Evolutionary conservation across 73 alveolate species (phyloP).

Genomic region (Stentor coeruleus): DNA sequence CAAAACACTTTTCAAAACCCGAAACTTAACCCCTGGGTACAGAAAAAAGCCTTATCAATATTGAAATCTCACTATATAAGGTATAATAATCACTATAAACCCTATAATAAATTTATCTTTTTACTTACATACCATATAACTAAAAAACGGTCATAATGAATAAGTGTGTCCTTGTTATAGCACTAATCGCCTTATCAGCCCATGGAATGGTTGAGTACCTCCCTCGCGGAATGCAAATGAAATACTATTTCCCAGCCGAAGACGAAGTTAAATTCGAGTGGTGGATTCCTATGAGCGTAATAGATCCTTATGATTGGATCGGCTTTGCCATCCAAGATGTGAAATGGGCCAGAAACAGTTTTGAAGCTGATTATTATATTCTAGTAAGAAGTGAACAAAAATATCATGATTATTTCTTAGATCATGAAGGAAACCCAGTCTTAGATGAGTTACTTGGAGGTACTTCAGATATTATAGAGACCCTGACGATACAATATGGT

Average conservation of each 20-base stretch:
- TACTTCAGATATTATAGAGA: background rate
- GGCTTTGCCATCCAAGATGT: background rate
- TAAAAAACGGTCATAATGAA: too few species aligned
- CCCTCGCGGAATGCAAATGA: background rate
- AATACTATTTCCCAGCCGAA: background rate
- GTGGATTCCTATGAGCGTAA: background rate
- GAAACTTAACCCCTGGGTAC: background rate
- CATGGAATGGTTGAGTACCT: too few species aligned
- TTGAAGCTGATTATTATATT: background rate
- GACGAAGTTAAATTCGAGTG: background rate
- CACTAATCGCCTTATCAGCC: too few species aligned
- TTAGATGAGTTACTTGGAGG: conserved; percentile 1
- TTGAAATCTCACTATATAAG: too few species aligned
- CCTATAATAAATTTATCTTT: too few species aligned
- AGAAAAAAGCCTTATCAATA: background rate
- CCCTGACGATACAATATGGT: background rate
- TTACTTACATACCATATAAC: too few species aligned
- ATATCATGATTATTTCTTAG: background rate
- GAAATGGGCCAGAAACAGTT: background rate
- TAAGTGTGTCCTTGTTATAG: too few species aligned
- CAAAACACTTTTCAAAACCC: background rate
- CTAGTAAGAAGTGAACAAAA: background rate
- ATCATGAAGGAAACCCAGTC: background rate
- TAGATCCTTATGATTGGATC: background rate
- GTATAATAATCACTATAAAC: too few species aligned